Base-by-base conservation (phyloP, 2,329 filamentous ascomycete species). In the Hypomyces perniciosus region DNA sequence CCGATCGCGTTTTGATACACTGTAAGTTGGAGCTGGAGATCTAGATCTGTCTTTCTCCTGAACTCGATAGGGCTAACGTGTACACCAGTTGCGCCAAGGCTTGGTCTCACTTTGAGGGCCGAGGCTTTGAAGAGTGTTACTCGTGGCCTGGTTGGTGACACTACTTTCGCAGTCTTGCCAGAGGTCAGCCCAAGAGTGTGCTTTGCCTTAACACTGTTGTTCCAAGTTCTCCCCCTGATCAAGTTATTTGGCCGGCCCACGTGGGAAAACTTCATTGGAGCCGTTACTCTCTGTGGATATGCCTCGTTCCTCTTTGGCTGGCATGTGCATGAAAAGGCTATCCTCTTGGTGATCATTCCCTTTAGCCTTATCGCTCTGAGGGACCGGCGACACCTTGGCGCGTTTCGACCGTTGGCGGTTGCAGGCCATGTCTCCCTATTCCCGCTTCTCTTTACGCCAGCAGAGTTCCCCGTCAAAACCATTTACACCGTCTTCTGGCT, bases 271-370 rank as follows among this genome's bases (percentile, higher is more conserved):
- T 97, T 99, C 65, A 80, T 97, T 39, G 90, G 90, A 4, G 86
- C 90, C 1, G 80, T 96, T 41, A 96, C 92, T 0, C 81, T 97
- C 12, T 97, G 93, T 63, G 93, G 89, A 52, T 99, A 96, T 65
- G 88, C 92, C 0, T 96, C 92, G 0, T 99, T 99, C 72, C 78
- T 99, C 8, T 97, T 97, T 61, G 92, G 93, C 51, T 99, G 92
- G 90, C 93, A 99, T 64, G 93, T 99, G 7, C 93, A 99, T 62
- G 93, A 99, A 66, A 99, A 99, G 70, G 93, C 93, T 1, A 88
- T 99, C 51, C 79, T 99, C 26, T 80, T 97, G 20, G 86, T 97
- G 63, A 90, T 99, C 58, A 88, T 97, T 44, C 93, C 93, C 0
- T 97, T 97, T 74, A 95, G 88, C 59, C 79, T 99, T 54, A 85